Conservation (phyloP, 306 rosid species). For the Hippophae gyantsensis region DNA sequence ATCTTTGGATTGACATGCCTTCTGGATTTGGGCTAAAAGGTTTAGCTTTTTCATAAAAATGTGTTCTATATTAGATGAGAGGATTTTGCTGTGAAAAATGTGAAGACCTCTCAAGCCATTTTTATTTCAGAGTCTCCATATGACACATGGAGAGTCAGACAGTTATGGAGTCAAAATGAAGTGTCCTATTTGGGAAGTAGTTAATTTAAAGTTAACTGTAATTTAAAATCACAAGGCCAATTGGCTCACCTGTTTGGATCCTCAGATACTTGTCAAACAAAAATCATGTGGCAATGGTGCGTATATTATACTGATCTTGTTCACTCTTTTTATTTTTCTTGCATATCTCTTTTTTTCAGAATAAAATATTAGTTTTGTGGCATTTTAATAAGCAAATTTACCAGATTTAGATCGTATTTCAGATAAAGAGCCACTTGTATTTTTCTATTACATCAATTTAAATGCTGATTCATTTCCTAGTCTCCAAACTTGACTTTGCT, state of each 20-base stretch:
- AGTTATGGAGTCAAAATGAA: constrained; percentile 9
- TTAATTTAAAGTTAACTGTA: constrained; percentile 10
- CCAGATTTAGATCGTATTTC: too few relatives aligned
- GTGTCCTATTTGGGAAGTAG: constrained; percentile 6
- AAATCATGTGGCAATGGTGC: not conserved
- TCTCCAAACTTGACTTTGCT: too few relatives aligned
- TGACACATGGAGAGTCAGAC: constrained; percentile 1
- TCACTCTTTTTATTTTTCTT: not conserved
- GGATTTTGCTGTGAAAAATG: constrained; percentile 14
- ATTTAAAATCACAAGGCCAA: constrained; percentile 12
- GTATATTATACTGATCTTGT: not conserved
- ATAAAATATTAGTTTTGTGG: too few relatives aligned
- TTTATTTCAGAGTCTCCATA: constrained; percentile 8
- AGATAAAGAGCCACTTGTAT: too few relatives aligned
- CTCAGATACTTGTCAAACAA: not conserved
- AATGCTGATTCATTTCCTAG: too few relatives aligned
- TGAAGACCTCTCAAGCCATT: constrained; percentile 33
- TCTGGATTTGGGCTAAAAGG: not conserved
- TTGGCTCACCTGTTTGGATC: constrained; percentile 1
- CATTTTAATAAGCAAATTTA: too few relatives aligned
- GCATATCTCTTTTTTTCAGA: too few relatives aligned
- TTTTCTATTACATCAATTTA: too few relatives aligned
- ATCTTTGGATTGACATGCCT: constrained; percentile 28
- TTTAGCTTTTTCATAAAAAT: not conserved
- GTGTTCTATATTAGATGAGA: constrained; percentile 8